These are phyloP conservation scores for Juglanconis oblonga DNA, from an alignment of 2,329 filamentous ascomycete species.

Conservation along the genomic window DNA sequence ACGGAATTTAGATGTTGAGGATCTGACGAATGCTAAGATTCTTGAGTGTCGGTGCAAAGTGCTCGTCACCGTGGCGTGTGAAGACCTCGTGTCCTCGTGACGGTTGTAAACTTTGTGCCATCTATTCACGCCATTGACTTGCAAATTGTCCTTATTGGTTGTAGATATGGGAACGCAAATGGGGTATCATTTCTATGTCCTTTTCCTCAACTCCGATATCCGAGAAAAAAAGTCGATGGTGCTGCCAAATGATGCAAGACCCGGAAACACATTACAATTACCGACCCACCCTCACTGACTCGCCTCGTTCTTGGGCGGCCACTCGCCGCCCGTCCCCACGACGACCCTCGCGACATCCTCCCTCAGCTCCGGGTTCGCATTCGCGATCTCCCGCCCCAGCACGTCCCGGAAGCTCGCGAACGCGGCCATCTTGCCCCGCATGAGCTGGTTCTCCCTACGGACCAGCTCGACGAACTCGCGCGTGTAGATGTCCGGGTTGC, in stretches of 20 bases:
- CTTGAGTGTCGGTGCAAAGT: too few relatives aligned
- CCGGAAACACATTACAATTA: background rate
- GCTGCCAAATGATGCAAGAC: background rate
- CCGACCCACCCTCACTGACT: background rate
- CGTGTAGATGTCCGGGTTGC: slow-evolving; percentile 73
- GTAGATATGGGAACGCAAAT: background rate
- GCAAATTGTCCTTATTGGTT: background rate
- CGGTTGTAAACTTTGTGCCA: too few relatives aligned
- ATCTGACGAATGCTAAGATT: too few relatives aligned
- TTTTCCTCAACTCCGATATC: background rate
- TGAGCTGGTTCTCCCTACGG: slow-evolving; percentile 62
- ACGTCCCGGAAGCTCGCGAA: slow-evolving; percentile 61
- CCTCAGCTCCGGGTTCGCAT: slow-evolving; percentile 57
- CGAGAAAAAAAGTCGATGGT: background rate
- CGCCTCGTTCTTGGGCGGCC: slow-evolving; percentile 4
- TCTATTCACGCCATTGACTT: too few relatives aligned
- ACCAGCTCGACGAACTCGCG: slow-evolving; percentile 71
- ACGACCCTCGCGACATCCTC: slow-evolving; percentile 52
- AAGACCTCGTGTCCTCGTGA: background rate
- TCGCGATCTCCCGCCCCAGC: slow-evolving; percentile 55
- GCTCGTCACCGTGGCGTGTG: background rate
- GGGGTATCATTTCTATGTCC: slow-evolving; percentile 10
- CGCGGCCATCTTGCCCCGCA: slow-evolving; percentile 62
- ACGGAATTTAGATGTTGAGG: too few relatives aligned
- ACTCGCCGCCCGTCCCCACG: slow-evolving; percentile 39